phyloP scores from a whole-genome alignment of 371 early-diverging fungal species.

The Circinella minor region DNA sequence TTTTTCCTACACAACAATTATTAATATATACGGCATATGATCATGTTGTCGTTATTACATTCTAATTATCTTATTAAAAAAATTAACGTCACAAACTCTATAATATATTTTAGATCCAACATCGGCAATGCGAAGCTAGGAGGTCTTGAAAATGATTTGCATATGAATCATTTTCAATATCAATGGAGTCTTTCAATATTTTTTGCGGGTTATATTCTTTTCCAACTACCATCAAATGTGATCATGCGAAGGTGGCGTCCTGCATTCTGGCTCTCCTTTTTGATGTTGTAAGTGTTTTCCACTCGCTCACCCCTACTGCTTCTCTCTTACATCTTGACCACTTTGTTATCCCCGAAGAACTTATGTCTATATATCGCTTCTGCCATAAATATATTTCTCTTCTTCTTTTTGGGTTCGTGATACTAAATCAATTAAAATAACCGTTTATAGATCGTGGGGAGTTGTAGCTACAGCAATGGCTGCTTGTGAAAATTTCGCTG shows the following conservation, averaged over 20 bases:
- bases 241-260: conserved; percentile 36
- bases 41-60: too few relatives aligned
- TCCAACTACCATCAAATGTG: conserved; percentile 43
- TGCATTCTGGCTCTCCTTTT: conserved; percentile 17
- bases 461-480: conserved; percentile 29
- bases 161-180: conserved; percentile 29
- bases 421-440: neutral
- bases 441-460: conserved; percentile 31
- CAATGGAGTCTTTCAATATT: conserved; percentile 23
- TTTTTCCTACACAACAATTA: too few relatives aligned
- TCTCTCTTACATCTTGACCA: neutral
- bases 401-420: too few relatives aligned
- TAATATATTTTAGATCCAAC: conserved; percentile 27
- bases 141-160: conserved; percentile 34
- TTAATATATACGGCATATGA: too few relatives aligned
- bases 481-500: conserved; percentile 26
- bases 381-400: too few relatives aligned
- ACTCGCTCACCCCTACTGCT: neutral
- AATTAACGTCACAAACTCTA: too few relatives aligned
- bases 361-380: too few relatives aligned
- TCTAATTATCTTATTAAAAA: neutral
- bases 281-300: conserved; percentile 31
- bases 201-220: conserved; percentile 32
- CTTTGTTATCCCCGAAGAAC: too few relatives aligned
- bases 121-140: conserved; percentile 49